These are phyloP conservation scores for Fusarium citri DNA, from an alignment of 2,329 filamentous ascomycete genomes.

Conservation along the genomic window DNA sequence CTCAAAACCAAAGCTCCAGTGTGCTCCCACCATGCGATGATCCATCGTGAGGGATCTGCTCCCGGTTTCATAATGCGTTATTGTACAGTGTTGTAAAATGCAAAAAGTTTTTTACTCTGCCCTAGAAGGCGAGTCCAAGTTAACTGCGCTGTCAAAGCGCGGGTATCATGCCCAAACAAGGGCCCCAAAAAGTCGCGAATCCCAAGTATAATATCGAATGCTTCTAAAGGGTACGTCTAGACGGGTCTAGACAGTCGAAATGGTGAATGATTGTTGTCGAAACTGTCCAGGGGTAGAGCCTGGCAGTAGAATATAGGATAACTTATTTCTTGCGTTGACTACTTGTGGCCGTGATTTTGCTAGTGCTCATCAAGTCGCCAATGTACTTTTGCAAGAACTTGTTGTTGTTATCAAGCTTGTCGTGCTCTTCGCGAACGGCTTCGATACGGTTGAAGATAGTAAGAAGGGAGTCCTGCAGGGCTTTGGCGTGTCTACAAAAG, in stretches of 20 bases:
- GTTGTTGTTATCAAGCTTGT: slow-evolving; percentile 97
- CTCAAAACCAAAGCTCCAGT: slow-evolving; percentile 40
- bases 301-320: too few relatives aligned
- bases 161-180: slow-evolving; percentile 48
- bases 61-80: slow-evolving; percentile 46
- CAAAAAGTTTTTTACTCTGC: slow-evolving; percentile 26
- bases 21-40: slow-evolving; percentile 37
- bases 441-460: slow-evolving; percentile 95
- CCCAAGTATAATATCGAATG: slow-evolving; percentile 30
- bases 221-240: slow-evolving; percentile 24
- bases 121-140: slow-evolving; percentile 29
- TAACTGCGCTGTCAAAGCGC: slow-evolving; percentile 42
- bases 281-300: neutral
- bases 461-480: slow-evolving; percentile 87
- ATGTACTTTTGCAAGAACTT: slow-evolving; percentile 98
- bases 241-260: slow-evolving; percentile 17
- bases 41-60: slow-evolving; percentile 35
- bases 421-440: slow-evolving; percentile 91
- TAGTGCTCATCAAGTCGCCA: slow-evolving; percentile 91
- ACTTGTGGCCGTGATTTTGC: slow-evolving; percentile 73
- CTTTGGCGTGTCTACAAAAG: slow-evolving; percentile 80
- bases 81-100: slow-evolving; percentile 41
- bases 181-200: slow-evolving; percentile 42
- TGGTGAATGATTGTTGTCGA: slow-evolving; percentile 2
- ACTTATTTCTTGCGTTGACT: slow-evolving; percentile 65